Percentiles rank a stretch among this genome's conserved stretches.
Conservation (phyloP, 2,329 filamentous ascomycete species). For the Hypoxylon sp. region DNA sequence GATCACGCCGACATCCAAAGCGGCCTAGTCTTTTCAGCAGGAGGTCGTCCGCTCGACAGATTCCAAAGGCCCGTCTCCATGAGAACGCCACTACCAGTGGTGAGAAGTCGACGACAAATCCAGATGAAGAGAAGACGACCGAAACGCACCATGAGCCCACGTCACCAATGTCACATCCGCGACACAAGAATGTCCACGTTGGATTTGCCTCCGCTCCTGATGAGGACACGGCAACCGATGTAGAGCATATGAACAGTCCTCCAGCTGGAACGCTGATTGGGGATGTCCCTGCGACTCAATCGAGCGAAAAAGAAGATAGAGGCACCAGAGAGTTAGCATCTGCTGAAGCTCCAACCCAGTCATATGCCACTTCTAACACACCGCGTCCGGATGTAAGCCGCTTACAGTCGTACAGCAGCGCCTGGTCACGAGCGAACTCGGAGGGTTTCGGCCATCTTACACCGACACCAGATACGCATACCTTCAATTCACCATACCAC, state of each 20-base stretch:
- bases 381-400: constrained; percentile 38
- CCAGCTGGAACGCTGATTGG: too few relatives aligned
- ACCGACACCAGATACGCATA: constrained; percentile 47
- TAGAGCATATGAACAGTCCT: too few relatives aligned
- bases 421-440: constrained; percentile 22
- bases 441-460: constrained; percentile 2
- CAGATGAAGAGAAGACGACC: constrained; percentile 13
- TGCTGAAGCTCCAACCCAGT: neutral
- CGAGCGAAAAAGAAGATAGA: neutral
- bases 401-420: constrained; percentile 26
- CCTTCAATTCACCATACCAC: constrained; percentile 50
- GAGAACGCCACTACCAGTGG: constrained; percentile 1
- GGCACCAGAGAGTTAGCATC: neutral
- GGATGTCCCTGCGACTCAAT: neutral
- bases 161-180: constrained; percentile 23
- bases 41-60: constrained; percentile 54
- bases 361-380: constrained; percentile 33
- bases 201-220: constrained; percentile 59
- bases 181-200: constrained; percentile 58
- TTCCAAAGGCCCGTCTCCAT: constrained; percentile 16
- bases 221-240: constrained; percentile 21
- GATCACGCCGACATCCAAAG: constrained; percentile 49
- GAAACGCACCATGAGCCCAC: constrained; percentile 23
- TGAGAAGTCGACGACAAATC: constrained; percentile 13
- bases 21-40: constrained; percentile 58